Conservation (phyloP, 306 rosid genomes). For the Medicago truncatula region MtrunA17r5.0-ANR NC_053043.1:761001-761500, state of each 20-base stretch:
- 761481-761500: neutral
- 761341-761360: slow-evolving; percentile 2
- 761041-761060: too few relatives aligned
- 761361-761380: slow-evolving; percentile 17
- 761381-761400: slow-evolving; percentile 23
- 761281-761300: slow-evolving; percentile 2
- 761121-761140: neutral
- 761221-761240: slow-evolving; percentile 7
- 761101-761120: slow-evolving; percentile 18
- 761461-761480: slow-evolving; percentile 16
- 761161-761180: slow-evolving; percentile 13
- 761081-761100: slow-evolving; percentile 18
- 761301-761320: neutral
- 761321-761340: slow-evolving; percentile 25
- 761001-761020: too few relatives aligned
- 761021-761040: slow-evolving; percentile 5
- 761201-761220: slow-evolving; percentile 19
- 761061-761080: neutral
- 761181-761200: slow-evolving; percentile 25
- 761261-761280: slow-evolving; percentile 18
- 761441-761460: slow-evolving; percentile 19
- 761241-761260: slow-evolving; percentile 23
- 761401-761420: neutral
- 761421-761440: slow-evolving; percentile 21
- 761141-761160: neutral